These are phyloP conservation scores for Debaryomycetaceae sp. DNA, from an alignment of 1,139 yeast species.

Conservation along the genomic window DNA sequence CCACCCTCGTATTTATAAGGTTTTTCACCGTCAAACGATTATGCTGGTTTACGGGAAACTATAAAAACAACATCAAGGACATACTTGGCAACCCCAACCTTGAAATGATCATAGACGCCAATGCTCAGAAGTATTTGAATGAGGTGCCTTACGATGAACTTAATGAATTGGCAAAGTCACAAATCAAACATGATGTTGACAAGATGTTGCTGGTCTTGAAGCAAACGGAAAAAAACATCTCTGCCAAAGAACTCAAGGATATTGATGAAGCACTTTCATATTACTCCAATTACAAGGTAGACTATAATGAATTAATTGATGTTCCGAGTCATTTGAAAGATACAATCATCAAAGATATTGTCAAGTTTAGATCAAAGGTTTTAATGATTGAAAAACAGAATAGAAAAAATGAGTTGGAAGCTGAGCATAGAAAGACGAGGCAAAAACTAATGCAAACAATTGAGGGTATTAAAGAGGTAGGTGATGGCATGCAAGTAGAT, in stretches of 20 bases:
- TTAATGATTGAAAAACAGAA: slow-evolving; percentile 55
- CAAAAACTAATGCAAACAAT: slow-evolving; percentile 49
- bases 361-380: slow-evolving; percentile 61
- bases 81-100: background rate
- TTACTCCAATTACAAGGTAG: slow-evolving; percentile 50
- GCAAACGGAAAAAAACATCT: slow-evolving; percentile 17
- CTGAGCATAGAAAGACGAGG: slow-evolving; percentile 53
- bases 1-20: slow-evolving; percentile 25
- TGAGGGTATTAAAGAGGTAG: slow-evolving; percentile 39
- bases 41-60: slow-evolving; percentile 12
- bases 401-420: slow-evolving; percentile 47
- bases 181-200: slow-evolving; percentile 10
- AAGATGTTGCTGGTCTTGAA: slow-evolving; percentile 17
- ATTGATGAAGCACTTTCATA: slow-evolving; percentile 34
- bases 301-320: slow-evolving; percentile 57
- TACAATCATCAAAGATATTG: slow-evolving; percentile 55
- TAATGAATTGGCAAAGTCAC: slow-evolving; percentile 1
- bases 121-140: slow-evolving; percentile 2
- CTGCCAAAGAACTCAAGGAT: slow-evolving; percentile 30
- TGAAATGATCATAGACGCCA: slow-evolving; percentile 5
- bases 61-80: background rate
- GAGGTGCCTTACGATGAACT: background rate
- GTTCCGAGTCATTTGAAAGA: slow-evolving; percentile 59
- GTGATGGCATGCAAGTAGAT: slow-evolving; percentile 12
- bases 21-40: slow-evolving; percentile 15